Percentiles rank a stretch among this genome's conserved stretches.
Conservation (phyloP, 2,329 filamentous ascomycete species). For the Penicillium glabrum region DNA sequence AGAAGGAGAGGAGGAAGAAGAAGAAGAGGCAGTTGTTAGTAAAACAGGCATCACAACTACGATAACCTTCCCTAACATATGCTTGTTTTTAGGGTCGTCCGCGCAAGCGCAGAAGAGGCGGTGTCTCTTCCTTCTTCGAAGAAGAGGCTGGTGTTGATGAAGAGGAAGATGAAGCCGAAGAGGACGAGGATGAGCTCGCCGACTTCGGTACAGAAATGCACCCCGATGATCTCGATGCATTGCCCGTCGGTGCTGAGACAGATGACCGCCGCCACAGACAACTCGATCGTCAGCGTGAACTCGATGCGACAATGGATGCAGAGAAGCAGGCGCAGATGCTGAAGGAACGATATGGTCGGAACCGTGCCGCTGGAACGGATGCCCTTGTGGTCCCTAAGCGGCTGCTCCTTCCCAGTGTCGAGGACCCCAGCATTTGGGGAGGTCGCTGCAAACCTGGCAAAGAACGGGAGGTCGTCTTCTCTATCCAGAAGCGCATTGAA, state of each 20-base stretch:
- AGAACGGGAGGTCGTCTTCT: slow-evolving; percentile 85
- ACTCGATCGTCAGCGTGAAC: slow-evolving; percentile 86
- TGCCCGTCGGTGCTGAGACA: slow-evolving; percentile 70
- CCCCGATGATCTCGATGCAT: slow-evolving; percentile 80
- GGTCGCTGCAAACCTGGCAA: slow-evolving; percentile 93
- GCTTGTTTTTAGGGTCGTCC: slow-evolving; percentile 59
- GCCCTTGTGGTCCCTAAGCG: slow-evolving; percentile 79
- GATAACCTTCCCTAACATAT: slow-evolving; percentile 11
- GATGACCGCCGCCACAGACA: slow-evolving; percentile 93
- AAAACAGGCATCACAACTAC: background rate
- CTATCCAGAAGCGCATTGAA: slow-evolving; percentile 84
- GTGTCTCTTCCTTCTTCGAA: slow-evolving; percentile 87
- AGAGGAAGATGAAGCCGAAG: slow-evolving; percentile 82
- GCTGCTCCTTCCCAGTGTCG: slow-evolving; percentile 84
- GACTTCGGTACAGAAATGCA: slow-evolving; percentile 89
- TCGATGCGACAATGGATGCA: slow-evolving; percentile 83
- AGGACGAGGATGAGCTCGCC: slow-evolving; percentile 82
- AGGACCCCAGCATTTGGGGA: slow-evolving; percentile 95
- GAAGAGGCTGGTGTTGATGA: slow-evolving; percentile 97
- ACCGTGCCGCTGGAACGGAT: slow-evolving; percentile 66
- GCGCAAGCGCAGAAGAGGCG: slow-evolving; percentile 74
- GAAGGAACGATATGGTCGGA: slow-evolving; percentile 83
- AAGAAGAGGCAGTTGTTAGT: slow-evolving; percentile 54
- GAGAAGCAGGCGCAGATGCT: slow-evolving; percentile 88
- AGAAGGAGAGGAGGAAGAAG: slow-evolving; percentile 51